These are phyloP conservation scores for Talaromyces atroroseus DNA, from an alignment of 2,329 filamentous ascomycete genomes.

Conservation along the genomic window DNA sequence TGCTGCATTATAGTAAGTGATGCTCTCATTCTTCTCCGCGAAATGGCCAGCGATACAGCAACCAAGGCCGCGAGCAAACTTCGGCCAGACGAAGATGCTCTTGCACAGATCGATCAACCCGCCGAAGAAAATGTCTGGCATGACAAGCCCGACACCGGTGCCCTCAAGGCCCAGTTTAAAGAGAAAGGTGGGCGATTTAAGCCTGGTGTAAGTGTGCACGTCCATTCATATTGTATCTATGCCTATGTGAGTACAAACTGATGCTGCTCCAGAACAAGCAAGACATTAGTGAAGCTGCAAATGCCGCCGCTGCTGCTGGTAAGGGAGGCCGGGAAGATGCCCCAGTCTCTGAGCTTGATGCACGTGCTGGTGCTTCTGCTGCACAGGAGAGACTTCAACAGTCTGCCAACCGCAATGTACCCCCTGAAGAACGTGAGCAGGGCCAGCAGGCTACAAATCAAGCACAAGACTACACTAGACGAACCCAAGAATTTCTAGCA, in stretches of 20 bases:
- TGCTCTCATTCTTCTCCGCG: constrained; percentile 71
- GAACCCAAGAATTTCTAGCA: constrained; percentile 68
- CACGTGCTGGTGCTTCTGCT: constrained; percentile 40
- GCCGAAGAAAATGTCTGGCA: constrained; percentile 94
- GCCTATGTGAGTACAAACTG: neutral
- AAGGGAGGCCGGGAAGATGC: constrained; percentile 43
- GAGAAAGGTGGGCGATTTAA: constrained; percentile 53
- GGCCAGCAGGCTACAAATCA: constrained; percentile 63
- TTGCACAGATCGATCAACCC: constrained; percentile 72
- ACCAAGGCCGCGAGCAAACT: constrained; percentile 69
- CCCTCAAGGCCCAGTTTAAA: constrained; percentile 64
- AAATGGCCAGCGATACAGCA: constrained; percentile 88
- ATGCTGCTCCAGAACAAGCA: constrained; percentile 28
- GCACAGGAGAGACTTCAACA: constrained; percentile 40
- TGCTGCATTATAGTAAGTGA: constrained; percentile 59
- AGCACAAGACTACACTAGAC: constrained; percentile 29
- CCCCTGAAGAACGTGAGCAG: constrained; percentile 7
- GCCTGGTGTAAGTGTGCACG: constrained; percentile 40
- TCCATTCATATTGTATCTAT: neutral
- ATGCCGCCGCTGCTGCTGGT: constrained; percentile 49
- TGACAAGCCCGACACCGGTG: constrained; percentile 69
- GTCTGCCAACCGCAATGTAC: constrained; percentile 36
- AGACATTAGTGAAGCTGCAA: constrained; percentile 52
- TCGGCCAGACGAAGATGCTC: constrained; percentile 70
- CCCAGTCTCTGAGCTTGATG: constrained; percentile 50